phyloP scores from a whole-genome alignment of 2,329 filamentous ascomycete genomes.

The Ceratocystis smalleyi region DNA sequence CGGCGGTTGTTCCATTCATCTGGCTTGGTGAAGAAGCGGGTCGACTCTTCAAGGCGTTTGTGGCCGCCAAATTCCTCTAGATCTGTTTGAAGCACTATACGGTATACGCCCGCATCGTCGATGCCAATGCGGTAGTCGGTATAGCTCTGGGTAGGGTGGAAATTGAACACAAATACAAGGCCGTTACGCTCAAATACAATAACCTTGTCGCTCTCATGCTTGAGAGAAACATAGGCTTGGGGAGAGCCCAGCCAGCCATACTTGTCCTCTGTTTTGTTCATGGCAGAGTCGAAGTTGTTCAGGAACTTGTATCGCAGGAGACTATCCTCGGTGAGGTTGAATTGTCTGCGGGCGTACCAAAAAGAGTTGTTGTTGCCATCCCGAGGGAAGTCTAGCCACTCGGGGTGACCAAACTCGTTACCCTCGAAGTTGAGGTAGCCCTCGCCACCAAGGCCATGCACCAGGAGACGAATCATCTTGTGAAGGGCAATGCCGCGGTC shows the following conservation, averaged over 20 bases:
- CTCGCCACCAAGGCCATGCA: slow-evolving; percentile 81
- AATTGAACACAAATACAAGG: slow-evolving; percentile 90
- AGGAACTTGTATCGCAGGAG: slow-evolving; percentile 80
- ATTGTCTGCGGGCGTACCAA: slow-evolving; percentile 83
- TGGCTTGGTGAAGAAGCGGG: slow-evolving; percentile 80
- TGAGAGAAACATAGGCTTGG: slow-evolving; percentile 85
- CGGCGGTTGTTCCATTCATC: slow-evolving; percentile 77
- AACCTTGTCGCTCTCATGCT: slow-evolving; percentile 87
- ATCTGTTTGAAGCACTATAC: slow-evolving; percentile 72
- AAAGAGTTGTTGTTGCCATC: slow-evolving; percentile 86
- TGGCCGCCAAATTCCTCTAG: slow-evolving; percentile 63
- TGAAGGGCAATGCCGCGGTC: slow-evolving; percentile 83
- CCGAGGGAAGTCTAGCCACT: slow-evolving; percentile 97
- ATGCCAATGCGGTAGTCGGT: slow-evolving; percentile 86
- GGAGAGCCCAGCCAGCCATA: slow-evolving; percentile 78
- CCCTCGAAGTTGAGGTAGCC: slow-evolving; percentile 98
- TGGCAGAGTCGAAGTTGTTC: slow-evolving; percentile 82
- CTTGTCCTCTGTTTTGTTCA: slow-evolving; percentile 77
- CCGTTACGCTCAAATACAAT: slow-evolving; percentile 89
- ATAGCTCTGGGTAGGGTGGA: slow-evolving; percentile 71
- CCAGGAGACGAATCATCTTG: slow-evolving; percentile 94
- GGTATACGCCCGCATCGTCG: slow-evolving; percentile 71
- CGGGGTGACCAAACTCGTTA: slow-evolving; percentile 95
- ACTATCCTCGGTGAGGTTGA: slow-evolving; percentile 77
- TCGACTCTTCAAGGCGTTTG: slow-evolving; percentile 59